Evolutionary conservation across 1,284 basidiomycete genomes (phyloP), one percentile per base, ranked within the genome.

Genomic region (Malassezia furfur): DNA sequence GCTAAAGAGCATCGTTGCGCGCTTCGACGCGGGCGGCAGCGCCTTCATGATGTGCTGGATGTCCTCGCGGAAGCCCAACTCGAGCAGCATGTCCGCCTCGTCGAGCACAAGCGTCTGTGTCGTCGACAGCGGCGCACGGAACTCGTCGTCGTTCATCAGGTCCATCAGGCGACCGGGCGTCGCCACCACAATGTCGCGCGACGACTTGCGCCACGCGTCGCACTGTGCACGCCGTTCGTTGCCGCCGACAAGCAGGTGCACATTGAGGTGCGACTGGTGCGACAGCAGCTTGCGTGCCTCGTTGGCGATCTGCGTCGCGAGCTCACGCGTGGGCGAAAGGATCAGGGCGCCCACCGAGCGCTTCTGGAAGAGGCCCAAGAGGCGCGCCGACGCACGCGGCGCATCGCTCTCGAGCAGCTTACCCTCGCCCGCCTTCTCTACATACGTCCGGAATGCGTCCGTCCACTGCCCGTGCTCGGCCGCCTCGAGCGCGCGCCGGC

Each of bases 1-100:
- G n/a, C 88, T 91, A 78, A 96, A 94, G 60, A 98, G 80, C 79
- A 96, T 86, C 0, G 91, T 96, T 73, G 91, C 88, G 19, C 91
- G 83, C 54, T 84, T 75, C 0, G 83, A 81, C 2, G 79, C 75
- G 32, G 78, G 77, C 15, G 88, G 87, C n/a, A 96, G 79, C 63
- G 80, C 80, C 2, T 78, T 67, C 32, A 82, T 78, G 67, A 96
- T 91, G 1, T 80, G 81, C 36, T 88, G 82, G 43, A 98, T 84
- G 63, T 94, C 91, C 43, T 86, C 83, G 9, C 86, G 82, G 83
- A 98, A 98, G 63, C 93, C 93, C 85, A 96, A 88, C 63, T 96
- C 91, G 39, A 98, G 80, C 12, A 96, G 80, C 0, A 88, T 93
- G 75, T 98, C 94, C 10, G 91, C 91, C 77, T 96, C 93, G 71